A percentile compares a stretch with the other conserved stretches of the same genome.
phyloP scores from a whole-genome alignment of 2,329 filamentous ascomycete species.

The Exophiala mesophila region DNA sequence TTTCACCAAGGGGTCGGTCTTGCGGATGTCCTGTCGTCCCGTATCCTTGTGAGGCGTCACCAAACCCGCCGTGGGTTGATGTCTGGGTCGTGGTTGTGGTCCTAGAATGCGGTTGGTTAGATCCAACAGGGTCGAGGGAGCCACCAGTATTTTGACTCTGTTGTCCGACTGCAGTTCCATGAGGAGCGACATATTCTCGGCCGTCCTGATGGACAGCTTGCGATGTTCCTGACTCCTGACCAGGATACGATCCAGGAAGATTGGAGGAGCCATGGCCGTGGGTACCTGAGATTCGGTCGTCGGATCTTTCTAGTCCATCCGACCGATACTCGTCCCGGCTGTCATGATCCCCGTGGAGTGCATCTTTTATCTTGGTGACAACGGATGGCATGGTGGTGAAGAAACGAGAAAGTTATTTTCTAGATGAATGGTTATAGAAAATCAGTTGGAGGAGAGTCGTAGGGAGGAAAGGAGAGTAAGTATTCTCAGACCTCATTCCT shows the following conservation, averaged over 20 bases:
- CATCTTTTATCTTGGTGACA: conserved; percentile 1
- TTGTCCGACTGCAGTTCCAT: conserved; percentile 2
- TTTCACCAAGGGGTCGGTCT: background rate
- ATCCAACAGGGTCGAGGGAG: no score
- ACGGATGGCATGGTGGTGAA: conserved; percentile 1
- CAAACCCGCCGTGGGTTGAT: no score
- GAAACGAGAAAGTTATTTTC: no score
- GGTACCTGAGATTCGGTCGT: background rate
- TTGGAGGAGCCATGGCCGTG: background rate
- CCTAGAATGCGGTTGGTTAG: no score
- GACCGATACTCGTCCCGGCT: background rate
- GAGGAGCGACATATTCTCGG: conserved; percentile 1
- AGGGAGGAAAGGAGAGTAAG: no score
- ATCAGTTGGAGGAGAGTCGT: no score
- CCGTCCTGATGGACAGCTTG: background rate
- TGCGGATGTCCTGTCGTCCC: background rate
- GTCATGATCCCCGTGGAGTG: background rate
- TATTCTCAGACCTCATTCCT: no score
- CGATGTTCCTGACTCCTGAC: background rate
- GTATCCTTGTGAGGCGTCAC: no score
- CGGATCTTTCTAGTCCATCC: background rate
- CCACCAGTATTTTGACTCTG: background rate
- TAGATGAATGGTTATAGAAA: no score
- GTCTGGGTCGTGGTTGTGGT: background rate
- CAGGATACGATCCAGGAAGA: background rate